Conservation (phyloP, 768 basidiomycete species). For the Russula earlei region DNA sequence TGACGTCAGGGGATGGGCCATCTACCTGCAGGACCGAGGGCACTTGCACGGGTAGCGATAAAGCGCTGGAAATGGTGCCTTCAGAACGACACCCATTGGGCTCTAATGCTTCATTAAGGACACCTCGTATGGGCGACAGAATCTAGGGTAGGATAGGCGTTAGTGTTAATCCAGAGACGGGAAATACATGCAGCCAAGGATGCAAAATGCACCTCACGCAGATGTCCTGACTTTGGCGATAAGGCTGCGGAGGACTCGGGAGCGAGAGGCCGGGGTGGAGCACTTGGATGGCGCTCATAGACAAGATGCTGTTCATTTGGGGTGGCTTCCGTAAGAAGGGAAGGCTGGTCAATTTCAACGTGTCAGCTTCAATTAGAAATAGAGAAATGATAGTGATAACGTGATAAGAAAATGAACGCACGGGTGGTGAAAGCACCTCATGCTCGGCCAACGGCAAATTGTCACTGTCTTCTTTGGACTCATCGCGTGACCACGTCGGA, state of each 20-base stretch:
- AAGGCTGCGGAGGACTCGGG: neutral
- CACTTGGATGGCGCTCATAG: neutral
- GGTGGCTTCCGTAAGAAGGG: neutral
- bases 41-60: neutral
- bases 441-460: neutral
- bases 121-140: neutral
- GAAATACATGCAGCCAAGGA: neutral
- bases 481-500: slow-evolving; percentile 1
- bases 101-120: neutral
- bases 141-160: neutral
- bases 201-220: neutral
- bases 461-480: neutral
- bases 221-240: neutral
- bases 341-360: neutral
- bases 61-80: neutral
- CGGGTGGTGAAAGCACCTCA: neutral
- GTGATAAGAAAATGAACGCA: neutral
- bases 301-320: neutral
- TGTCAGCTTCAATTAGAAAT: too few relatives aligned
- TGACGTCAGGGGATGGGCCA: neutral
- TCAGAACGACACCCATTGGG: neutral
- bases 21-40: neutral
- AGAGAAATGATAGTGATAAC: slow-evolving; percentile 7
- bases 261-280: neutral
- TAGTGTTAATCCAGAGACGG: neutral